Percentiles rank a stretch among this genome's conserved stretches.
Evolutionary conservation across 148 eudicot genomes (phyloP).

Genomic region (Diospyros lotus): DNA sequence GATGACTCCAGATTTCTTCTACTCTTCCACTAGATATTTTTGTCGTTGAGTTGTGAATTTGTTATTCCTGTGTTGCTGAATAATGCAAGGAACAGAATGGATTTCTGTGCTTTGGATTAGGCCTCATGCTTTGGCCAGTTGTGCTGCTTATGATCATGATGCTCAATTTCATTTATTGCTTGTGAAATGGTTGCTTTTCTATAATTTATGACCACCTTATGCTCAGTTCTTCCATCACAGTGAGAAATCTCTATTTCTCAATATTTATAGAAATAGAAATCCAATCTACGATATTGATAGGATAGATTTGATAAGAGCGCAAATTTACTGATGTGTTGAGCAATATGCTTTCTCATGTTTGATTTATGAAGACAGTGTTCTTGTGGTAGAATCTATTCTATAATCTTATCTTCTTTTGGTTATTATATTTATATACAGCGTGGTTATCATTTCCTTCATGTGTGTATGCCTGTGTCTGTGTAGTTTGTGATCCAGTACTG

Average conservation of each 20-base stretch:
- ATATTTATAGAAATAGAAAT: background rate
- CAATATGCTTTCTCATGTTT: background rate
- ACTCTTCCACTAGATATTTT: background rate
- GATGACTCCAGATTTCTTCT: too few species aligned
- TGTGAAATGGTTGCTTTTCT: background rate
- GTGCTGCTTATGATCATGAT: background rate
- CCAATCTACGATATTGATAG: background rate
- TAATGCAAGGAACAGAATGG: background rate
- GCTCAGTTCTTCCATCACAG: background rate
- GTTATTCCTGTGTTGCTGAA: background rate
- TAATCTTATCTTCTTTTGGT: slow-evolving; percentile 2
- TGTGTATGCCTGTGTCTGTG: slow-evolving; percentile 6
- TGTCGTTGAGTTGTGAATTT: background rate
- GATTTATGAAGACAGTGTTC: background rate
- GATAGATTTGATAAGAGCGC: background rate
- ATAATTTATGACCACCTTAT: background rate
- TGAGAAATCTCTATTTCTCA: background rate
- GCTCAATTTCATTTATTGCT: background rate
- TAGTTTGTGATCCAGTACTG: slow-evolving; percentile 98
- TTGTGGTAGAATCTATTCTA: background rate
- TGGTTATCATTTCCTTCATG: slow-evolving; percentile 3
- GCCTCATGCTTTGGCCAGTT: background rate
- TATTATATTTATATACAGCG: slow-evolving; percentile 8
- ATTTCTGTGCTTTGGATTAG: background rate
- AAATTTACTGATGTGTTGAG: background rate